These are phyloP conservation scores for Oidium heveae DNA, from an alignment of 2,329 filamentous ascomycete species.

Conservation along the genomic window DNA sequence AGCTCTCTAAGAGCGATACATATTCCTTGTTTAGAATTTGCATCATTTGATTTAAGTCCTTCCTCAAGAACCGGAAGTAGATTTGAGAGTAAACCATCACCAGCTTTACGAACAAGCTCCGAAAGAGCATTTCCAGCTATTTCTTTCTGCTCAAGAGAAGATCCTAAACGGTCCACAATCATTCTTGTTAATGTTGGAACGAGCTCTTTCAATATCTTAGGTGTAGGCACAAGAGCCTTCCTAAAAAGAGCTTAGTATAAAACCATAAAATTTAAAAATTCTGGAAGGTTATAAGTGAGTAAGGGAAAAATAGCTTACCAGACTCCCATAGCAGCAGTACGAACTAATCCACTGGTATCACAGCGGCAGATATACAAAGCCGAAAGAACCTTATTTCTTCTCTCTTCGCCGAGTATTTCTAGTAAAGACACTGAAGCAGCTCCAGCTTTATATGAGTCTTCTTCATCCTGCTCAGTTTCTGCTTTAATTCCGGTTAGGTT, in stretches of 20 bases:
- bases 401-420: slow-evolving; percentile 84
- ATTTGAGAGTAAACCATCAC: slow-evolving; percentile 72
- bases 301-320: slow-evolving; percentile 25
- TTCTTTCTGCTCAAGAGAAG: slow-evolving; percentile 92
- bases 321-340: slow-evolving; percentile 68
- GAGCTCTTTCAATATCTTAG: slow-evolving; percentile 79
- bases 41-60: slow-evolving; percentile 70
- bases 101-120: slow-evolving; percentile 89
- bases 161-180: slow-evolving; percentile 79
- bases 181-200: slow-evolving; percentile 86
- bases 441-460: slow-evolving; percentile 65
- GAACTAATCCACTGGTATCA: slow-evolving; percentile 81
- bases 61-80: slow-evolving; percentile 81
- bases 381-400: slow-evolving; percentile 91
- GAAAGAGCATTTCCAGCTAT: slow-evolving; percentile 94
- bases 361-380: slow-evolving; percentile 92
- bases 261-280: not conserved
- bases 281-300: not conserved
- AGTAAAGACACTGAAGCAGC: slow-evolving; percentile 51
- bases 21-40: slow-evolving; percentile 87
- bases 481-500: slow-evolving; percentile 86
- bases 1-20: slow-evolving; percentile 89
- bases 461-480: slow-evolving; percentile 54
- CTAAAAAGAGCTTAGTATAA: not conserved
- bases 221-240: slow-evolving; percentile 30